Percentiles rank a stretch among this genome's conserved stretches.
Conservation (phyloP, 768 basidiomycete species). For the Lepiota venenata region DNA sequence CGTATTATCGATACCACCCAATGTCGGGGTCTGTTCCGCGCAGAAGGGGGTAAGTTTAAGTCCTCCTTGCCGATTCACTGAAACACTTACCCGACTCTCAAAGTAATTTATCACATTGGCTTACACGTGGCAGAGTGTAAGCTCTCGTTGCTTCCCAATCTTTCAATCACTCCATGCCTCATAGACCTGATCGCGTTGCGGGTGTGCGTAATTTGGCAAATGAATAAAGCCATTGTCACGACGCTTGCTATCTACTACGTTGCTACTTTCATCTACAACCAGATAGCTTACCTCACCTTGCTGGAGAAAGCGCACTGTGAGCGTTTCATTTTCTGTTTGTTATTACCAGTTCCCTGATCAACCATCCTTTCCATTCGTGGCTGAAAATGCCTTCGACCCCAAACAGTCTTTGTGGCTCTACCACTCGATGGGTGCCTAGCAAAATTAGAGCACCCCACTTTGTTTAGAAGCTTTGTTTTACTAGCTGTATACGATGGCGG, state of each 20-base stretch:
- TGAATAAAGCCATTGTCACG: not conserved
- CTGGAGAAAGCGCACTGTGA: too few species aligned
- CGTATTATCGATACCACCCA: too few species aligned
- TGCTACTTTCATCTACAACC: not conserved
- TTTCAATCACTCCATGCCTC: not conserved
- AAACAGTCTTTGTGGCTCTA: not conserved
- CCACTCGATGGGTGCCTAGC: not conserved
- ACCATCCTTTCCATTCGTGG: not conserved
- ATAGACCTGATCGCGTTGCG: not conserved
- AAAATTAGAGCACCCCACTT: not conserved
- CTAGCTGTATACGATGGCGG: slow-evolving; percentile 3
- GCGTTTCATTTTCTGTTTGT: not conserved
- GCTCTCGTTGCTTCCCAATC: not conserved
- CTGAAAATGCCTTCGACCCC: not conserved
- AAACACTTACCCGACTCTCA: not conserved
- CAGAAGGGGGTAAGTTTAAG: too few species aligned
- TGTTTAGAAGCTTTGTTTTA: not conserved
- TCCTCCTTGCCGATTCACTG: too few species aligned
- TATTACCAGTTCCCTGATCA: too few species aligned
- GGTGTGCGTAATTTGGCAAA: not conserved
- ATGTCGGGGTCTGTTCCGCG: too few species aligned
- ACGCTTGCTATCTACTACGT: not conserved
- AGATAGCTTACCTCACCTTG: too few species aligned
- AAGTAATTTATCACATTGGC: not conserved
- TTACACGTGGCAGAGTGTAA: not conserved